Evolutionary conservation across 2,329 filamentous ascomycete genomes (phyloP).

Genomic region (Paracamarosporium sp.): DNA sequence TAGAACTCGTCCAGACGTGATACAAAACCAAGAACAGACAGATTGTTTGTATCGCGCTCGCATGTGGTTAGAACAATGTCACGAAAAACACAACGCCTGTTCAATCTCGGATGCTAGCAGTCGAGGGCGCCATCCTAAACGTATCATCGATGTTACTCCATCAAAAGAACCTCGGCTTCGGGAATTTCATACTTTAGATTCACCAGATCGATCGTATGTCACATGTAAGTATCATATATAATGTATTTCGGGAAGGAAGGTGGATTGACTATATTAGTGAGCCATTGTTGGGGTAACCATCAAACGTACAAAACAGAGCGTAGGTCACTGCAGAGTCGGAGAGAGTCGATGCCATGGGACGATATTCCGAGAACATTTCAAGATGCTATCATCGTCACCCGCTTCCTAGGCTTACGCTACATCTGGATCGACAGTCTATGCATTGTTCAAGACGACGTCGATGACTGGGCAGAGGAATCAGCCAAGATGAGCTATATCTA

Average conservation of each 20-base stretch:
- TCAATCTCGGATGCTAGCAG: background rate
- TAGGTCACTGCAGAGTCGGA: background rate
- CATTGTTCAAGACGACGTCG: conserved; percentile 1
- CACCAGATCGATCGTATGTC: background rate
- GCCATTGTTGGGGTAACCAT: background rate
- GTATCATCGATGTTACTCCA: background rate
- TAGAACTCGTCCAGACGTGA: background rate
- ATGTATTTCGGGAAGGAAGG: background rate
- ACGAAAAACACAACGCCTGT: background rate
- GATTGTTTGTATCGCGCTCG: background rate
- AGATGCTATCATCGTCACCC: background rate
- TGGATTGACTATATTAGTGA: background rate
- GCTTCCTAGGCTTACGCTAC: background rate
- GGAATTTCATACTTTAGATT: background rate
- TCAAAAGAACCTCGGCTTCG: background rate
- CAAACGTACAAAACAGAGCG: background rate
- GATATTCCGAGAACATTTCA: background rate
- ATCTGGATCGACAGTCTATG: conserved; percentile 11
- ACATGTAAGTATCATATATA: background rate
- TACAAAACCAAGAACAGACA: background rate
- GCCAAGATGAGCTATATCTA: conserved; percentile 7
- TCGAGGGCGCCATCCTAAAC: background rate
- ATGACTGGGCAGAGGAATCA: background rate
- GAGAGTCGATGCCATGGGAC: background rate
- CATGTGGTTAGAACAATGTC: background rate